A percentile compares a stretch with the other conserved stretches of the same genome.
These are phyloP conservation scores for Cladosporium sp. DNA, from an alignment of 2,329 filamentous ascomycete genomes.

Conservation along the genomic window DNA sequence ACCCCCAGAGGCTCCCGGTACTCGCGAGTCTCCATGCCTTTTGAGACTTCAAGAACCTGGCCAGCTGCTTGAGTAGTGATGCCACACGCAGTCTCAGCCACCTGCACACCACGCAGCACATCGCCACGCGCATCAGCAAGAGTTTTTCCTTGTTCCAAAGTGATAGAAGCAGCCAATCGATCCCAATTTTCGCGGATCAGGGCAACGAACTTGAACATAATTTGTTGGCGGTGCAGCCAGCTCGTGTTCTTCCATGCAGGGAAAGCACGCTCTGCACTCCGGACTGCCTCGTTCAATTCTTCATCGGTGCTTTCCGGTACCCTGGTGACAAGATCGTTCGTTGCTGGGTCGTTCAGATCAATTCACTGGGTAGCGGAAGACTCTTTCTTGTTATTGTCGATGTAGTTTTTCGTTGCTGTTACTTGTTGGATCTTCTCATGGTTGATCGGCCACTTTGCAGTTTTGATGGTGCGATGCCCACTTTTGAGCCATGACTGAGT, in stretches of 20 bases:
- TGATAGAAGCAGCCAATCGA: slow-evolving; percentile 80
- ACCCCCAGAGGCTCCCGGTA: background rate
- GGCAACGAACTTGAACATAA: slow-evolving; percentile 83
- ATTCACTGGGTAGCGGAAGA: slow-evolving; percentile 60
- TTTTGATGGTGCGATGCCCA: background rate
- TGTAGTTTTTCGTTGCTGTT: background rate
- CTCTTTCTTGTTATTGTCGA: background rate
- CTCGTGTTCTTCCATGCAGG: slow-evolving; percentile 70
- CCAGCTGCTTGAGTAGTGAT: slow-evolving; percentile 72
- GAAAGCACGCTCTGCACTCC: slow-evolving; percentile 74
- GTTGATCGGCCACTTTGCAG: background rate
- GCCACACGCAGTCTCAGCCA: slow-evolving; percentile 68
- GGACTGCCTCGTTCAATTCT: slow-evolving; percentile 73
- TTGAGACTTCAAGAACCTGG: background rate
- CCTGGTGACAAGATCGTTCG: slow-evolving; percentile 79
- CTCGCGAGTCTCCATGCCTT: background rate
- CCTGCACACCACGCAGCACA: slow-evolving; percentile 78
- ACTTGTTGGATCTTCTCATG: background rate
- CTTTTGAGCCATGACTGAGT: background rate
- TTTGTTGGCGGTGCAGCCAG: slow-evolving; percentile 72
- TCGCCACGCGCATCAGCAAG: slow-evolving; percentile 80
- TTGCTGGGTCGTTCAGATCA: slow-evolving; percentile 78
- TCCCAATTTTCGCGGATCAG: slow-evolving; percentile 85
- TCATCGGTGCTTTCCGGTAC: slow-evolving; percentile 78
- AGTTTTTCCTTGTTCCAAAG: slow-evolving; percentile 85